Base-by-base conservation (phyloP, 768 basidiomycete genomes). In the Trametopsis cervina region DNA sequence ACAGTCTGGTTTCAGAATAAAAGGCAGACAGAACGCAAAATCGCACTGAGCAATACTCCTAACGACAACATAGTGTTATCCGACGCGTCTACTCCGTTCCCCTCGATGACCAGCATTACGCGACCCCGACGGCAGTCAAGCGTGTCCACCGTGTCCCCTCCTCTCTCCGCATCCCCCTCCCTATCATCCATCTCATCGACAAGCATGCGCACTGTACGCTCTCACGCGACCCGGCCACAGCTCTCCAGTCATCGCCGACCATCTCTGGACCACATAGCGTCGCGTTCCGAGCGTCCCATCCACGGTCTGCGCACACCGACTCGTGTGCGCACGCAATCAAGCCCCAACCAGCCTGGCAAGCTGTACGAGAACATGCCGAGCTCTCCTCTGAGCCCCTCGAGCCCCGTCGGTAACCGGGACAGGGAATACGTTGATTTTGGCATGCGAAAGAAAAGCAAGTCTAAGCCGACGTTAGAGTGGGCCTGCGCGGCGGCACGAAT, bases 1-100 rank as follows among this genome's bases (percentile, higher is more conserved):
- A 67, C 64, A 3, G 61, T 67, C 24, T 67, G 66, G 66, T 67
- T 67, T 49, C 63, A 66, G 46, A 67, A 67, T 54, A 67, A 66
- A 53, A 63, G 66, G 10, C 66, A 67, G 46, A 63, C 60, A 15
- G 64, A 64, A 46, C 63, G 66, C 2, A 59, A 62, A 48, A 44
- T 55, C 4, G 60, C 64, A 17, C 26, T 53, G 18, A 29, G 38
- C 40, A 25, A 26, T 44, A 41, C 33, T 4, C 3, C 24, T 21
- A 37, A 40, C 44, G 37, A 37, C 35, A 21, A 22, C 33, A 40
- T 17, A 2, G 21, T n/a, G 17, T 18, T 17, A 22, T n/a, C 18
- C 15, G 18, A 43, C 40, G 38, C 48, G 26, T 20, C 26, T 21
- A 40, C 51, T 5, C 27, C 44, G 18, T 47, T 50, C 35, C 51